Evolutionary conservation across 2,329 filamentous ascomycete species (phyloP).

Genomic region (Hymenotorrendiella dingleyae): DNA sequence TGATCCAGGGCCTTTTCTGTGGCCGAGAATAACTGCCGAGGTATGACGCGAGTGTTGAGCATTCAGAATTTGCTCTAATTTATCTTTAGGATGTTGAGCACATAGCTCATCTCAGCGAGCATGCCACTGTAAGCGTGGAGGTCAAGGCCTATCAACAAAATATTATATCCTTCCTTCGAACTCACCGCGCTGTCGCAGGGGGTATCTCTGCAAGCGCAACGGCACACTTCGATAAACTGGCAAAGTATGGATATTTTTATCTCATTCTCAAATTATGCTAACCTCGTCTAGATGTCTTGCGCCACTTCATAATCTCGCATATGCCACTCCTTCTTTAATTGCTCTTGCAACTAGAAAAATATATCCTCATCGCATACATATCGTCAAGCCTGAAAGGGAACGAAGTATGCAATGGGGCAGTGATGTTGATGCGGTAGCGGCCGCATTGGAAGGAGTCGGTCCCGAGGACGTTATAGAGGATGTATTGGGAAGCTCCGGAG

Average conservation of each 20-base stretch:
- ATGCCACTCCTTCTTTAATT: slow-evolving; percentile 78
- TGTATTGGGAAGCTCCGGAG: slow-evolving; percentile 45
- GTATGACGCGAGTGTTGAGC: too few species aligned
- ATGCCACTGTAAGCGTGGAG: slow-evolving; percentile 65
- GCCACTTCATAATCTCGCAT: slow-evolving; percentile 73
- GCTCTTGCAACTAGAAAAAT: slow-evolving; percentile 78
- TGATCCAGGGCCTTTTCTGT: slow-evolving; percentile 11
- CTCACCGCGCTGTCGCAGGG: slow-evolving; percentile 76
- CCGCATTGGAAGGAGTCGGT: slow-evolving; percentile 56
- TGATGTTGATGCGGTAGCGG: slow-evolving; percentile 60
- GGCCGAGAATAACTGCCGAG: slow-evolving; percentile 23
- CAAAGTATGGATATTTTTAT: slow-evolving; percentile 42
- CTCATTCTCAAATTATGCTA: slow-evolving; percentile 18
- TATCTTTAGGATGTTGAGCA: slow-evolving; percentile 26
- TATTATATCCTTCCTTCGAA: slow-evolving; percentile 76
- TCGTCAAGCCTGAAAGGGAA: slow-evolving; percentile 66
- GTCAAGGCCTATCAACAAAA: slow-evolving; percentile 82
- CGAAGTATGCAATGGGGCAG: slow-evolving; percentile 93
- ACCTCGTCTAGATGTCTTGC: slow-evolving; percentile 56
- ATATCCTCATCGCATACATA: slow-evolving; percentile 75
- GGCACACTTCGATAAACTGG: slow-evolving; percentile 65
- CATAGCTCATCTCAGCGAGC: slow-evolving; percentile 43
- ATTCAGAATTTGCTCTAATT: too few species aligned
- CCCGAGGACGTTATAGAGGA: slow-evolving; percentile 61
- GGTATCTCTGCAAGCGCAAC: slow-evolving; percentile 76